Base-by-base conservation (phyloP, 169 alveolate genomes). In the Toxoplasma gondii region DNA sequence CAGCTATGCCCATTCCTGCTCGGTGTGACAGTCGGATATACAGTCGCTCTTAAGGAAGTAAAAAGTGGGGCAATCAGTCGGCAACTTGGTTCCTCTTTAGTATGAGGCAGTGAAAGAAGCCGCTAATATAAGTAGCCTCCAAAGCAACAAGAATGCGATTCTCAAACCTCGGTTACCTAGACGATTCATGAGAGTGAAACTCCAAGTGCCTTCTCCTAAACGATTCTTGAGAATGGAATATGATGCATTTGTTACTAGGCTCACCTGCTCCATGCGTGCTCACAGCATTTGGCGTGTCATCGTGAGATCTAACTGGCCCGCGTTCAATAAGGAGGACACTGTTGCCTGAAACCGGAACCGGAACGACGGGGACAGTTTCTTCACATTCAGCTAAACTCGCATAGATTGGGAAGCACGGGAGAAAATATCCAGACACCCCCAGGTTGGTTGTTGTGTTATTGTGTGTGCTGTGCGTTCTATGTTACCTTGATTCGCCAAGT, bases 241-340 rank as follows among this genome's bases (percentile, higher is more conserved):
- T 49, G 22, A 49, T 12, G 22, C 58, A 1, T 49, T 17, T 9
- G 58, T 9, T 17, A 49, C 58, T 49, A 49, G 2, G n/a, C 91
- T 67, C 45, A 93, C 97, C 97, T 39, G 95, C 94, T 34, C 98
- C 97, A 31, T 70, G 41, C 22, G 94, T 94, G 53, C 70, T 80
- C 92, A 83, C 67, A 27, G 97, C 95, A 27, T 84, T 70, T 45
- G 96, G 96, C n/a, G 95, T 88, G 36, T 95, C 94, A 29, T 67
- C 54, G 54, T 34, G 53, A 10, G 92, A 53, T 78, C 98, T 74
- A 29, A 91, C 83, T 64, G 91, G 94, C n/a, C 98, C 98, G 22
- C 98, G 93, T 78, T 96, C 98, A 49, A 96, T 84, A 0, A 96
- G 67, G 43, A 96, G 88, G 41, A 96, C 97, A 38, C 49, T 64